These are phyloP conservation scores for Lippia alba DNA, from an alignment of 305 asterid genomes.

Conservation along the genomic window DNA sequence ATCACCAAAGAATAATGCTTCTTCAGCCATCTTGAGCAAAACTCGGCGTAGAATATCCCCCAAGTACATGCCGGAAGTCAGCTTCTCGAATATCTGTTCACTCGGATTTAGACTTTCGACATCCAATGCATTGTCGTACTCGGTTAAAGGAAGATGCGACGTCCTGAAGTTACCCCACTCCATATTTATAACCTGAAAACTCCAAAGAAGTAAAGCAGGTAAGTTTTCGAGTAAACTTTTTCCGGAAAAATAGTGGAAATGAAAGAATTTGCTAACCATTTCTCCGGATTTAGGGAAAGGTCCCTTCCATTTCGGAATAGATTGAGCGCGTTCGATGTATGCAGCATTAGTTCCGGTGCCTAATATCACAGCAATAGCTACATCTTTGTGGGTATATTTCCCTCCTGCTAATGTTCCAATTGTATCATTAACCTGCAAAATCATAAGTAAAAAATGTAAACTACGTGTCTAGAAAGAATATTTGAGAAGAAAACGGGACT, in stretches of 20 bases:
- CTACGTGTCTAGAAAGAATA: neutral
- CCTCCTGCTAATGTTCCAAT: slow-evolving; percentile 96
- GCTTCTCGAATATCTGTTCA: slow-evolving; percentile 89
- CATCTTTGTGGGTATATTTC: slow-evolving; percentile 59
- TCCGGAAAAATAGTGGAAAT: too few species aligned
- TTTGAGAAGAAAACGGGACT: neutral
- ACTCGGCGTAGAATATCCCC: slow-evolving; percentile 79
- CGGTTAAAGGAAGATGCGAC: slow-evolving; percentile 83
- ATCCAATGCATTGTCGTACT: slow-evolving; percentile 70
- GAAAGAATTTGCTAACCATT: slow-evolving; percentile 58
- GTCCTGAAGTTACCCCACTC: slow-evolving; percentile 96
- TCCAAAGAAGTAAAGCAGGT: too few species aligned
- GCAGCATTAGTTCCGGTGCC: slow-evolving; percentile 95
- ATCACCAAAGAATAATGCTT: slow-evolving; percentile 80
- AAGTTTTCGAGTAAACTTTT: too few species aligned
- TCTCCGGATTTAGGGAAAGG: slow-evolving; percentile 87
- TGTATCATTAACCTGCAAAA: slow-evolving; percentile 78
- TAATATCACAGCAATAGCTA: slow-evolving; percentile 75
- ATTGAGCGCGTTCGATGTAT: slow-evolving; percentile 84
- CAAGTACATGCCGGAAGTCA: slow-evolving; percentile 90
- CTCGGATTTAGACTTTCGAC: slow-evolving; percentile 80
- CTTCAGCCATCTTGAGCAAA: slow-evolving; percentile 75
- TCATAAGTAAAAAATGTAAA: slow-evolving; percentile 25
- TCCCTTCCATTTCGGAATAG: slow-evolving; percentile 92
- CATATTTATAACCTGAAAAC: slow-evolving; percentile 80